Evolutionary conservation across 2,329 filamentous ascomycete genomes (phyloP), one percentile per base, ranked within the genome.

Genomic region (Raffaelea albimanens): DNA sequence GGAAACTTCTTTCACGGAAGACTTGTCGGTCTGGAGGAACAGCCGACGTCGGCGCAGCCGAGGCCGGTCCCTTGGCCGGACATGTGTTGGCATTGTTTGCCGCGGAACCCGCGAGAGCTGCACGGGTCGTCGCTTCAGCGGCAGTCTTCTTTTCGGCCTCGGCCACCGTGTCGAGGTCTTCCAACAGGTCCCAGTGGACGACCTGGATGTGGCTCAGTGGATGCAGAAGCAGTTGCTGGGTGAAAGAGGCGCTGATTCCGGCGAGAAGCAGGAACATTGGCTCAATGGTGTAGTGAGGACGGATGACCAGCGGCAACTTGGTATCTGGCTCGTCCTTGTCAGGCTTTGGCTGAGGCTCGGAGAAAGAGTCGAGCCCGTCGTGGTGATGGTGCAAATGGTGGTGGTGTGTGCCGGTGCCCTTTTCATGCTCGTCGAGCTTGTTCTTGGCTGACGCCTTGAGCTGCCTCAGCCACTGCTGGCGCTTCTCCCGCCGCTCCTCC

Each of bases 281-380:
- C 59, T 89, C 85, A 22, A 89, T 72, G 47, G 83, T 73, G 59
- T 87, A 90, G 58, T 90, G 83, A 3, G 85, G 85, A 5, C 74
- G 73, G 51, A 90, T 87, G 14, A 83, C 64, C 14, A 54, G 5
- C 1, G 52, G 51, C 23, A 22, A 20, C 4, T 41, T 25, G 7
- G 14, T 11, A 62, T 66, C 67, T 14, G 64, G 59, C 5, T 7
- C 9, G 18, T 40, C 18, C 5, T 13, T 16, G 29, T 9, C 10
- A 9, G 5, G 4, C 14, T 5, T n/a, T 18, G 18, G 19, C 11
- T 43, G 36, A 11, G 21, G 36, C 2, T n/a, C n/a, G 43, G 13
- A 43, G 25, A 43, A 43, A 2, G 49, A 48, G 25, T 50, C 45
- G 5, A 22, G 34, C 19, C 40, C 49, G 25, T 39, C 38, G 45